Percentiles rank a stretch among this genome's conserved stretches.
These are phyloP conservation scores for Neonectria neomacrospora DNA, from an alignment of 2,329 filamentous ascomycete genomes.

Conservation along the genomic window DNA sequence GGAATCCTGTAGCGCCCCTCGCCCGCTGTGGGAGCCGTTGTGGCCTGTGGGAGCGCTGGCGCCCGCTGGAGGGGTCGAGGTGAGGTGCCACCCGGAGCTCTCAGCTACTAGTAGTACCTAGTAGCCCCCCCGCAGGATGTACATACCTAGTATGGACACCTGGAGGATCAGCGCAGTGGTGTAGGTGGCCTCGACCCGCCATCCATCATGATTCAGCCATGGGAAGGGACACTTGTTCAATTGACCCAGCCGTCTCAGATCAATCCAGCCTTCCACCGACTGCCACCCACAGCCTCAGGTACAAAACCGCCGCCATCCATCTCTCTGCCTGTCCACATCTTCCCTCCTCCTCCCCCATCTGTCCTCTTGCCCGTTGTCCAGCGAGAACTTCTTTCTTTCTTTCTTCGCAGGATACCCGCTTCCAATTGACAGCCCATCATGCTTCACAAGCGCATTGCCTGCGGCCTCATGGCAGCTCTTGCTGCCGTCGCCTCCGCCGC, in stretches of 20 bases:
- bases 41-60: background rate
- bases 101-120: background rate
- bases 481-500: slow-evolving; percentile 70
- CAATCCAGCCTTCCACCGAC: slow-evolving; percentile 30
- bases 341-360: slow-evolving; percentile 29
- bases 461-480: slow-evolving; percentile 65
- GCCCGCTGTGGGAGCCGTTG: background rate
- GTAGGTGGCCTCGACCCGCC: slow-evolving; percentile 20
- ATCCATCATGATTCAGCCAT: slow-evolving; percentile 33
- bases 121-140: background rate
- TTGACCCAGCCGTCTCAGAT: slow-evolving; percentile 47
- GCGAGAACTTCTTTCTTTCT: slow-evolving; percentile 34
- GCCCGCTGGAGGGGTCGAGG: slow-evolving; percentile 2
- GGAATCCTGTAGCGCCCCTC: slow-evolving; percentile 4
- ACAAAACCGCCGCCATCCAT: slow-evolving; percentile 51
- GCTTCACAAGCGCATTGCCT: slow-evolving; percentile 62
- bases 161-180: background rate
- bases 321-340: slow-evolving; percentile 35
- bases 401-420: slow-evolving; percentile 41
- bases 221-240: slow-evolving; percentile 59
- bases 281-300: slow-evolving; percentile 37
- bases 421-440: slow-evolving; percentile 51
- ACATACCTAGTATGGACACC: too few relatives aligned
- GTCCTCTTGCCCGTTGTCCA: slow-evolving; percentile 31
- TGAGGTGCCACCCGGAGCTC: background rate